Base-by-base conservation (phyloP, 805 yeast genomes). In the Lachancea sp. region DNA sequence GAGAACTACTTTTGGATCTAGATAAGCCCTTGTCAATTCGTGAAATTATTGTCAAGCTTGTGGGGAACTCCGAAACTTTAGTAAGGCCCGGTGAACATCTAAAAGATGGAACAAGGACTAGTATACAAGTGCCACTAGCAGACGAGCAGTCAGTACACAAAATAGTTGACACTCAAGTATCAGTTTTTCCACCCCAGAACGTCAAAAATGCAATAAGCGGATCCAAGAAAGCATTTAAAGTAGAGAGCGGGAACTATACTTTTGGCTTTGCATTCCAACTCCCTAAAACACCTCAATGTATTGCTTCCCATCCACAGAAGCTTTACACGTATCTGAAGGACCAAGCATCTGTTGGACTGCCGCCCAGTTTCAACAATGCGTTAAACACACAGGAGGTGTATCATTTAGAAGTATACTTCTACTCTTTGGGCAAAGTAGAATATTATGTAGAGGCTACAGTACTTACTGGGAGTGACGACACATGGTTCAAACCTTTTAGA, bases 51-150 rank as follows among this genome's bases (percentile, higher is more conserved):
- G 74, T 73, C 59, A 90, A 92, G 58, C 70, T 78, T 13, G 49
- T 50, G 30, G 63, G 60, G 2, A 52, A 47, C 28, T 43, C 55
- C 12, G 60, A 58, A 38, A 55, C 63, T 0, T 32, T 50, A 13
- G 56, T 61, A 1, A 54, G 55, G 23, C 43, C 54, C 15, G 60
- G 54, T n/a, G 39, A 35, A 13, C 34, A 40, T 18, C 13, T 12
- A 5, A 19, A 29, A 24, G 77, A 90, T 83, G 50, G 89, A 89
- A 16, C 80, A 75, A 56, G 90, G 87, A 48, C 90, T 82, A 60
- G 89, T 82, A 64, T 83, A 82, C 62, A 83, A 80, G 64, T 23
- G 13, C 42, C 42, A 8, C 34, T 31, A 11, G 21, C n/a, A 12
- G 38, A 34, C 8, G 19, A 18, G 8, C 12, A 53, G 36, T 52